Base-by-base conservation (phyloP, 2,329 filamentous ascomycete genomes). In the Alternaria incomplexa region DNA sequence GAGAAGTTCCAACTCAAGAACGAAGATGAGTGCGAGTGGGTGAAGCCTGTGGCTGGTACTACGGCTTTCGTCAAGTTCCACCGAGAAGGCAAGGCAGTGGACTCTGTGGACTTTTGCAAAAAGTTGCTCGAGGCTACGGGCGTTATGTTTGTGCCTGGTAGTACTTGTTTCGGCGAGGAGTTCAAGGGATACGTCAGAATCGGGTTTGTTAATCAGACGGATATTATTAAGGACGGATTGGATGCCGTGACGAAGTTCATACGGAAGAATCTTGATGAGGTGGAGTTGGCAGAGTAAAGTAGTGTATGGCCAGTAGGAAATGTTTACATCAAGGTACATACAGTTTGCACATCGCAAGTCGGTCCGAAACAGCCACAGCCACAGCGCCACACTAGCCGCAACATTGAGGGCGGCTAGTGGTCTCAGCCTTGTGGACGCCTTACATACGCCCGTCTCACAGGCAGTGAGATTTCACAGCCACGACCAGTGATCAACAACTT, bases 31-130 rank as follows among this genome's bases (percentile, higher is more conserved):
- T 90, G 88, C 70, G 85, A 86, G 2, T 96, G 91, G 91, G 84
- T 89, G 5, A 91, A 88, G 77, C 93, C 93, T 1, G 87, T 87
- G 6, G 92, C 91, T 1, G 93, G 93, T 0, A 96, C 92, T 2
- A 95, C 91, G 9, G 91, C 91, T 0, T 92, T 96, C 72, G 81
- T 96, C 60, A 88, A 86, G 70, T 93, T 96, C 67, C 83, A 83
- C 56, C 84, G 85, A 54, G 85, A 86, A 48, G 88, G 86, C 0
- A 83, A 85, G 74, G 85, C 88, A 2, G 85, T 96, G 0, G 88
- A 95, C 71, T 91, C 94, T 65, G 87, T 86, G n/a, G 83, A 83
- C 5, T 90, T 97, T 70, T 95, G 91, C 70, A 82, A 88, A 69
- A 86, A 88, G 73, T 79, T 96, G 36, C 81, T 92, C 26, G 85